Base-by-base conservation (phyloP, 257 asterid genomes). In the Nicotiana tabacum region DNA sequence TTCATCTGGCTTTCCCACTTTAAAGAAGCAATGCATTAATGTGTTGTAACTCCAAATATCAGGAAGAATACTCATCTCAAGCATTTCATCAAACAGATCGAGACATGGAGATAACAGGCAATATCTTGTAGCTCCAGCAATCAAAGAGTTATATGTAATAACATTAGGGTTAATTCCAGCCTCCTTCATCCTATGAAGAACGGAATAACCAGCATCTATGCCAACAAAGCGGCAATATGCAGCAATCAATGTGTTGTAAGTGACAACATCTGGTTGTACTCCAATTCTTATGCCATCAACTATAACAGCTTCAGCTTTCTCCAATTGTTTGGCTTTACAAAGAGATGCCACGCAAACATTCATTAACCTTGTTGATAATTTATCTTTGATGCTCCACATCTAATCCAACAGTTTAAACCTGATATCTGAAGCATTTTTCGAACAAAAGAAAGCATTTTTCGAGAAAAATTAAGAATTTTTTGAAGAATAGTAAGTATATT, bases 171-270 rank as follows among this genome's bases (percentile, higher is more conserved):
- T 72, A 72, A 46, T 72, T 12, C 78, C 78, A 43, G 60, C 78
- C 6, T 24, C 13, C 0, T 72, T 72, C 78, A 72, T 72, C 21
- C 37, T 46, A 72, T 46, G 2, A 46, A 72, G 60, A 24, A 72
- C 8, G 61, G 78, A 72, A 72, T 72, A 72, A 12, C 78, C 78
- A 72, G 60, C 61, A 46, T 72, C 78, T 24, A 72, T 46, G 37
- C 78, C 78, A 46, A 72, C 78, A 24, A 72, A 24, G 78, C 61
- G 78, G 78, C 78, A 46, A 72, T 72, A 72, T 72, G 78, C 78
- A 72, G 21, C 78, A 72, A 24, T 46, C 78, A 72, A 72, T 24
- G 78, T 72, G 60, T 72, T 72, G 79, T 72, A 72, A 72, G 79
- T 72, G 60, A 72, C 79, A 46, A 72, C 79, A 72, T 72, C 61